A percentile compares a stretch with the other conserved stretches of the same genome.
Conservation (phyloP, 805 yeast genomes). For the Saturnispora hagleri region DNA sequence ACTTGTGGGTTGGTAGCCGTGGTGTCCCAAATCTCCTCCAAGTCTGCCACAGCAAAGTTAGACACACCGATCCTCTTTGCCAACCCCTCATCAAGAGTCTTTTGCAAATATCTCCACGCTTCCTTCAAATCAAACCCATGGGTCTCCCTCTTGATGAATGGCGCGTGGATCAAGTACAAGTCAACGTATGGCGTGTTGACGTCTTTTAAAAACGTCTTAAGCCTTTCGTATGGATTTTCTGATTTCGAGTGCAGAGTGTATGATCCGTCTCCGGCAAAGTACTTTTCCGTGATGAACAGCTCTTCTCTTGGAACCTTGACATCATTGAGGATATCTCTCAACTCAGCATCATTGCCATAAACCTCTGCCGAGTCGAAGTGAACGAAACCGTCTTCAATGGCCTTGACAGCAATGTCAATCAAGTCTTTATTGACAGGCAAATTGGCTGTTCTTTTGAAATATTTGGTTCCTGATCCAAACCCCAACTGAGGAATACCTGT, state of each 20-base stretch:
- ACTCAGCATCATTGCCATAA: constrained; percentile 50
- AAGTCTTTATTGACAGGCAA: constrained; percentile 33
- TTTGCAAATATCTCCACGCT: constrained; percentile 52
- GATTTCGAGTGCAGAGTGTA: constrained; percentile 15
- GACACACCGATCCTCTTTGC: constrained; percentile 70
- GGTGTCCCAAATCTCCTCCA: constrained; percentile 34
- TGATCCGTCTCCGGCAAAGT: constrained; percentile 28
- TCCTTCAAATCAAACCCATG: constrained; percentile 38
- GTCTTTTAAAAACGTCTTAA: constrained; percentile 32
- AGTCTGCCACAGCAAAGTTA: constrained; percentile 45
- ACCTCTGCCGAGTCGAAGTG: constrained; percentile 63
- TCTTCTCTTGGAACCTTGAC: constrained; percentile 33
- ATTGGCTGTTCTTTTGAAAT: constrained; percentile 32
- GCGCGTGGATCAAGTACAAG: constrained; percentile 53
- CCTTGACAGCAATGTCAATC: constrained; percentile 35
- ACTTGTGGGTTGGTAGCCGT: constrained; percentile 45
- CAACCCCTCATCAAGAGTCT: constrained; percentile 41
- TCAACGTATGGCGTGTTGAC: constrained; percentile 40
- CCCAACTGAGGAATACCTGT: constrained; percentile 30
- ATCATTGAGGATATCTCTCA: constrained; percentile 34
- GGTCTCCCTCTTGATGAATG: constrained; percentile 38
- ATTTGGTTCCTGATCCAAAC: constrained; percentile 48
- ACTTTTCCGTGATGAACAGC: constrained; percentile 54
- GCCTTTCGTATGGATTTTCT: constrained; percentile 37
- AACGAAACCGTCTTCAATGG: constrained; percentile 43